Base-by-base conservation (phyloP, 2,329 filamentous ascomycete species). In the Nigrospora osmanthi region DNA sequence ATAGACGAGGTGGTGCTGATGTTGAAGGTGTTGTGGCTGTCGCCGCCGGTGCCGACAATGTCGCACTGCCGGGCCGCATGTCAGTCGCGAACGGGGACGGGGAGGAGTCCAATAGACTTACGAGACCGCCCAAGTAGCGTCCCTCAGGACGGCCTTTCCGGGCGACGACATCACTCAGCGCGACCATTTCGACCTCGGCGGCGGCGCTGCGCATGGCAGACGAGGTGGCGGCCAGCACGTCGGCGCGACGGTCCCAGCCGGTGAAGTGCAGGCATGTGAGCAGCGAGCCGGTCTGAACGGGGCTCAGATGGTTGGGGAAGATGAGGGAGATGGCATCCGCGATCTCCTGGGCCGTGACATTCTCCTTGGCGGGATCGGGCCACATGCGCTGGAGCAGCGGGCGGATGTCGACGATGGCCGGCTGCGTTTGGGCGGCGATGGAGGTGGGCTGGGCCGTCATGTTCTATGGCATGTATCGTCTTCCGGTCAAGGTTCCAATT, bases 21-120 rank as follows among this genome's bases (percentile, higher is more conserved):
- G 66, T 98, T 98, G 80, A 95, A 98, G 32, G 93, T 98, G 65
- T 95, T 89, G 74, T 97, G 90, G 16, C 86, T 85, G 70, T 98
- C 93, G 59, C 93, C 93, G 53, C 93, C 93, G 9, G 93, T 98
- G 54, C 93, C 93, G 47, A 98, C 93, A 62, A 98, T 97, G 65
- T 98, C 93, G 63, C 90, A 82, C 72, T 81, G 48, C n/a, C 14
- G 13, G 15, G 4, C 15, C 10, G 23, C 23, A 10, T 28, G 23
- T 28, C 23, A 28, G 23, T 28, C 23, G 23, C 5, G 5, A 28
- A 28, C 23, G 23, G 23, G n/a, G 28, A 31, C 30, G 16, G 17
- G 23, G 44, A n/a, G 19, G 19, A 34, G 11, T 30, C 33, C 33
- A 44, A 30, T 37, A 19, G 37, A 67, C 83, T 69, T 72, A 94